phyloP scores from a whole-genome alignment of 2,329 filamentous ascomycete species.

The Fusarium sp. region DNA sequence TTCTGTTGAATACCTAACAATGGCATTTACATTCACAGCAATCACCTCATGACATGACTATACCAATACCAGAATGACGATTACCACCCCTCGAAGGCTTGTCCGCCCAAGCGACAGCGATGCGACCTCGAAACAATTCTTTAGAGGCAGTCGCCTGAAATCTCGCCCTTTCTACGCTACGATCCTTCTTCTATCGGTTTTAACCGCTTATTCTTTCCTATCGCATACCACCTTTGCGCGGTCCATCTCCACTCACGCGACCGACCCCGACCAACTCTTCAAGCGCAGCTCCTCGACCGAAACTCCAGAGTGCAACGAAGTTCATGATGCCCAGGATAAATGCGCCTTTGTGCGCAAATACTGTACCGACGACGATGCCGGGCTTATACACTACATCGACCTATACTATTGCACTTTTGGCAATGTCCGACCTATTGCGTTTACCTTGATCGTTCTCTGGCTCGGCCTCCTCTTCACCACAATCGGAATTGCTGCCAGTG shows the following conservation, averaged over 20 bases:
- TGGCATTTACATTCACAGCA: slow-evolving; percentile 25
- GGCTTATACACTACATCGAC: slow-evolving; percentile 87
- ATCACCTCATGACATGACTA: slow-evolving; percentile 46
- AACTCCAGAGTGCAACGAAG: slow-evolving; percentile 76
- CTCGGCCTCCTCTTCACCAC: slow-evolving; percentile 92
- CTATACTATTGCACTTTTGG: slow-evolving; percentile 89
- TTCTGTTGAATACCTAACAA: slow-evolving; percentile 12
- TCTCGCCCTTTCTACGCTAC: slow-evolving; percentile 65
- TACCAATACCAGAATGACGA: slow-evolving; percentile 34
- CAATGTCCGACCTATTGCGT: slow-evolving; percentile 79
- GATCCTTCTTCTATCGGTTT: slow-evolving; percentile 60
- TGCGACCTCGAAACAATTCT: slow-evolving; percentile 19
- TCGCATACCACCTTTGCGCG: slow-evolving; percentile 40
- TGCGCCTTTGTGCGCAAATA: slow-evolving; percentile 87
- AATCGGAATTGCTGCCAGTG: slow-evolving; percentile 96
- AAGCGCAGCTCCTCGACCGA: slow-evolving; percentile 47
- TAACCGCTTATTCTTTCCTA: slow-evolving; percentile 62
- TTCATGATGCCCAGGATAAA: slow-evolving; percentile 82
- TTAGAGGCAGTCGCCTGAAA: slow-evolving; percentile 56
- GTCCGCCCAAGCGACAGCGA: slow-evolving; percentile 16
- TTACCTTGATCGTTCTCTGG: slow-evolving; percentile 83
- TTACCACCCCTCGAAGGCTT: slow-evolving; percentile 22
- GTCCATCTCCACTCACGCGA: slow-evolving; percentile 22
- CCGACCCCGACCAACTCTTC: slow-evolving; percentile 37
- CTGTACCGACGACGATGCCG: slow-evolving; percentile 90